A percentile compares a stretch with the other conserved stretches of the same genome.
Evolutionary conservation across 78 protist species (phyloP).

Genomic region (Dictyostelium discoideum): DNA sequence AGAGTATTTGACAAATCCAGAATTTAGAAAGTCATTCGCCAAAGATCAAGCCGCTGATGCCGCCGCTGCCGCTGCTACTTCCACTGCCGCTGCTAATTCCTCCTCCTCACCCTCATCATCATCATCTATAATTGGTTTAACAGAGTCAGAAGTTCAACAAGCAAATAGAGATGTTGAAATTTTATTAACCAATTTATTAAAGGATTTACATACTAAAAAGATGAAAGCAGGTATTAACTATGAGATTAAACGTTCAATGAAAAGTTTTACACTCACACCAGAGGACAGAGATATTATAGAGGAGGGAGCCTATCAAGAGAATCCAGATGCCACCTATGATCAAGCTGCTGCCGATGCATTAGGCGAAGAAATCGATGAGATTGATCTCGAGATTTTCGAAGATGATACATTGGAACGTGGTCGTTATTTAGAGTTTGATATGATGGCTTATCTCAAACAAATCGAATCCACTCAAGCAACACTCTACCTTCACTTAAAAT

Average conservation of each 20-base stretch:
- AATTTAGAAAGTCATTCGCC: background rate
- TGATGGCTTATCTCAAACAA: background rate
- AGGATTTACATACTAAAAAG: background rate
- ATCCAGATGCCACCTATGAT: background rate
- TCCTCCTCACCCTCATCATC: background rate
- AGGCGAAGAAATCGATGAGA: background rate
- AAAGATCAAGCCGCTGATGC: background rate
- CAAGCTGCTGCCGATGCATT: background rate
- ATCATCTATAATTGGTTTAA: background rate
- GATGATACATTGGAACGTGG: background rate
- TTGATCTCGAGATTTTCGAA: background rate
- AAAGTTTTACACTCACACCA: background rate
- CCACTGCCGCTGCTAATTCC: background rate
- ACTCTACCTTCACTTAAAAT: background rate
- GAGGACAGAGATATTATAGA: background rate
- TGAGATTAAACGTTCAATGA: background rate
- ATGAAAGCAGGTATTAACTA: background rate
- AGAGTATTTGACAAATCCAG: background rate
- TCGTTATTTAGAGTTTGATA: background rate
- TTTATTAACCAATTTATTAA: background rate
- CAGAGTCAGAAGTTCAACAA: background rate
- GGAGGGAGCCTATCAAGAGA: background rate
- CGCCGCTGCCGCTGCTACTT: background rate
- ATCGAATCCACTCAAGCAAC: background rate
- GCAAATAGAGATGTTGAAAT: conserved; percentile 7